A percentile compares a stretch with the other conserved stretches of the same genome.
Evolutionary conservation across 1,139 yeast genomes (phyloP).

Genomic region (Pichiaceae sp.): DNA sequence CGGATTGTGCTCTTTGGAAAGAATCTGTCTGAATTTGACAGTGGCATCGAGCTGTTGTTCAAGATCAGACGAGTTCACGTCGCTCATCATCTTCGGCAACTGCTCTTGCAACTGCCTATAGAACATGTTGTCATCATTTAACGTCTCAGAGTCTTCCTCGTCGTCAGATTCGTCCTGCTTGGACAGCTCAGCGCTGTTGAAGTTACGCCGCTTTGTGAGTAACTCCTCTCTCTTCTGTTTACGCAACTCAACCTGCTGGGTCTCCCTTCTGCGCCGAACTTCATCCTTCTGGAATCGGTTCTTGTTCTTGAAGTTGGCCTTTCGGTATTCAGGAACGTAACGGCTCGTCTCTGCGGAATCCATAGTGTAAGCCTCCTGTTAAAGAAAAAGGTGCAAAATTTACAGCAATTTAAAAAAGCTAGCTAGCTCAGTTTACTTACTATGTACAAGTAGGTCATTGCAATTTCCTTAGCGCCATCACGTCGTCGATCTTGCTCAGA

Average conservation of each 20-base stretch:
- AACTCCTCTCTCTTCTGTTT: slow-evolving; percentile 96
- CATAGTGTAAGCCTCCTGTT: slow-evolving; percentile 32
- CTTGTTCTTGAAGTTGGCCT: slow-evolving; percentile 92
- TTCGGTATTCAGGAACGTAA: slow-evolving; percentile 95
- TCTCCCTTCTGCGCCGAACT: slow-evolving; percentile 95
- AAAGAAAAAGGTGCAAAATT: not conserved
- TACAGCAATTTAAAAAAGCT: not conserved
- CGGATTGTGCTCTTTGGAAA: slow-evolving; percentile 94
- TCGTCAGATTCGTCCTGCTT: slow-evolving; percentile 34
- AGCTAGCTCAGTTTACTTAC: too few relatives aligned
- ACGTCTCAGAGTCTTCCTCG: slow-evolving; percentile 32
- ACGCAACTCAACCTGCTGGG: slow-evolving; percentile 92
- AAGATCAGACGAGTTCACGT: slow-evolving; percentile 68
- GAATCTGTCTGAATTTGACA: slow-evolving; percentile 83
- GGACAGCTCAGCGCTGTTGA: slow-evolving; percentile 36
- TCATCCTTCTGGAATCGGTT: slow-evolving; percentile 94
- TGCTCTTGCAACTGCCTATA: slow-evolving; percentile 60
- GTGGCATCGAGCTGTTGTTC: slow-evolving; percentile 85
- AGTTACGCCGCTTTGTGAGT: slow-evolving; percentile 85
- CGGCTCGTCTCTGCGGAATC: slow-evolving; percentile 70
- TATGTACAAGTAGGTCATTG: not conserved
- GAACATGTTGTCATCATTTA: slow-evolving; percentile 40
- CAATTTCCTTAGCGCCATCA: slow-evolving; percentile 60
- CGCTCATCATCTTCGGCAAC: slow-evolving; percentile 78
- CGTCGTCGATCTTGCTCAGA: slow-evolving; percentile 76